Conservation (phyloP, 257 asterid genomes). For the Salvia splendens region DNA sequence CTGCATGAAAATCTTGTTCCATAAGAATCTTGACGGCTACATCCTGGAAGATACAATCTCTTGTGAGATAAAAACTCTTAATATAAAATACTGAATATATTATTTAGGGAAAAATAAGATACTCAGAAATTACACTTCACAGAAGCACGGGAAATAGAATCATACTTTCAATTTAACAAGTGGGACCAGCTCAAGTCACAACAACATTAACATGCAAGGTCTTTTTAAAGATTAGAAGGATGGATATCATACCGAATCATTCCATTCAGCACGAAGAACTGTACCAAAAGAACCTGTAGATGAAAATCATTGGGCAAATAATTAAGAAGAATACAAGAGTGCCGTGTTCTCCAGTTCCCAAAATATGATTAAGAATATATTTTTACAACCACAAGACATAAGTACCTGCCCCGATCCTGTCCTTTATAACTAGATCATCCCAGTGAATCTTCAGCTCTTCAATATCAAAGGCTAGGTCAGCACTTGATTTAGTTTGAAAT, state of each 20-base stretch:
- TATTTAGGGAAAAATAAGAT: conserved; percentile 11
- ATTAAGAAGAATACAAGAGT: conserved; percentile 12
- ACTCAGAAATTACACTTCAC: conserved; percentile 9
- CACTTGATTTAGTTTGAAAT: conserved; percentile 48
- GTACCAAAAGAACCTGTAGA: conserved; percentile 93
- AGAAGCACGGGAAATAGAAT: conserved; percentile 23
- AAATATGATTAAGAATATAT: conserved; percentile 1
- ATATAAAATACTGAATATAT: conserved; percentile 29
- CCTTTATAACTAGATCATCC: conserved; percentile 83
- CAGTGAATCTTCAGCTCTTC: conserved; percentile 85
- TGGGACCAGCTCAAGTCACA: conserved; percentile 23
- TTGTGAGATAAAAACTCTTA: conserved; percentile 26
- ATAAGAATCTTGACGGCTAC: conserved; percentile 92
- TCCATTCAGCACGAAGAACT: conserved; percentile 99
- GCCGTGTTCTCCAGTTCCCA: conserved; percentile 13
- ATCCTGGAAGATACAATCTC: conserved; percentile 56
- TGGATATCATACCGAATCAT: conserved; percentile 79
- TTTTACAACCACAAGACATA: neutral
- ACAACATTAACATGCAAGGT: conserved; percentile 19
- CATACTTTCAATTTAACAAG: conserved; percentile 9
- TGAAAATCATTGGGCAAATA: conserved; percentile 33
- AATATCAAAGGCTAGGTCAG: conserved; percentile 52
- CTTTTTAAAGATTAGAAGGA: conserved; percentile 25
- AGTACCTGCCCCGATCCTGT: conserved; percentile 91
- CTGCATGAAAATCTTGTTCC: conserved; percentile 84